These are phyloP conservation scores for Cryomyces antarcticus DNA, from an alignment of 495 filamentous ascomycete species.

Conservation along the genomic window DNA sequence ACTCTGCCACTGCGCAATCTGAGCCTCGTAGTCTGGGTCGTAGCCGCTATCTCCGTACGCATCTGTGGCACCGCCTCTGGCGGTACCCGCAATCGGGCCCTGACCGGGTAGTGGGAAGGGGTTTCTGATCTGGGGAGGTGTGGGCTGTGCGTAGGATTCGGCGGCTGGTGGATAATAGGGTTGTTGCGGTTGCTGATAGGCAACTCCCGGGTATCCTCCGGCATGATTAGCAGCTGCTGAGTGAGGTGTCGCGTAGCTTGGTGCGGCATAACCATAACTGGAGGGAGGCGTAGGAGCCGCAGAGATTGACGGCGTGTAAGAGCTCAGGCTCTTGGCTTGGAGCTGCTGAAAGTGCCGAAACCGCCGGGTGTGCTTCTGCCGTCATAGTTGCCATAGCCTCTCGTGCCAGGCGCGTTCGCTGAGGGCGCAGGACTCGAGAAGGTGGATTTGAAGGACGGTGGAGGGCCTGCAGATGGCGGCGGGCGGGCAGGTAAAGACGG, in stretches of 20 bases:
- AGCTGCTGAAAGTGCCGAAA: slow-evolving; percentile 30
- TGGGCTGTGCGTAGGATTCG: slow-evolving; percentile 26
- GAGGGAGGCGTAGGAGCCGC: slow-evolving; percentile 21
- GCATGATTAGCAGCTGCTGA: neutral
- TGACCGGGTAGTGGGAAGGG: slow-evolving; percentile 53
- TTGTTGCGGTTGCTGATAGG: slow-evolving; percentile 8
- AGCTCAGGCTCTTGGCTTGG: slow-evolving; percentile 42
- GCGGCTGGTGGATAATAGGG: slow-evolving; percentile 23
- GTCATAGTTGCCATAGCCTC: slow-evolving; percentile 14
- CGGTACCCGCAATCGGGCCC: slow-evolving; percentile 16
- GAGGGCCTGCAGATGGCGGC: slow-evolving; percentile 39
- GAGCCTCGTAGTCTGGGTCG: slow-evolving; percentile 76
- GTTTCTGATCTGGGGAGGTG: slow-evolving; percentile 62
- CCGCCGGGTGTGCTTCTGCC: slow-evolving; percentile 17
- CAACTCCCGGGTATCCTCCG: slow-evolving; percentile 7
- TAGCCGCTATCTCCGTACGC: slow-evolving; percentile 18
- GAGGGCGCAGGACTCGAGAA: slow-evolving; percentile 26
- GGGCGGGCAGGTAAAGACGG: slow-evolving; percentile 71
- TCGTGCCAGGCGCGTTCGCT: slow-evolving; percentile 20
- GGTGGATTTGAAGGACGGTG: slow-evolving; percentile 36
- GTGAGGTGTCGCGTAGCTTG: slow-evolving; percentile 1
- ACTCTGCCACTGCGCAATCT: slow-evolving; percentile 92
- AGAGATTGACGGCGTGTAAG: slow-evolving; percentile 25
- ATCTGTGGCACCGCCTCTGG: slow-evolving; percentile 20
- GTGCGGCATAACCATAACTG: slow-evolving; percentile 4